Conservation (phyloP, 805 yeast species). For the Candida berthetii region DNA sequence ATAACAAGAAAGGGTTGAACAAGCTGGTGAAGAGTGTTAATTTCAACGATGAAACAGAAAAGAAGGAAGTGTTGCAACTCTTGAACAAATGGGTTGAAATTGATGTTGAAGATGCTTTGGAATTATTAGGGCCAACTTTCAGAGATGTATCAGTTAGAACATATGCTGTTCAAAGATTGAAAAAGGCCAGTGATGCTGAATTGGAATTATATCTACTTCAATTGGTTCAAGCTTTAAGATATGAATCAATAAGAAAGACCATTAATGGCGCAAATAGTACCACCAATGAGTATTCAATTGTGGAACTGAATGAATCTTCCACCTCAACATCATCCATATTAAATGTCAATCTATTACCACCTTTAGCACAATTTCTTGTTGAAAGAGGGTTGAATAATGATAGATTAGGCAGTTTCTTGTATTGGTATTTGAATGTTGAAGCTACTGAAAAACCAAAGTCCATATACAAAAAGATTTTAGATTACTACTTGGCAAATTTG, state of each 20-base stretch:
- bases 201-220: conserved; percentile 79
- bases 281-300: conserved; percentile 31
- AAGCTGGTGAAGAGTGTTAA: conserved; percentile 84
- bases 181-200: conserved; percentile 74
- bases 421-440: conserved; percentile 91
- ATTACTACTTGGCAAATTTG: conserved; percentile 35
- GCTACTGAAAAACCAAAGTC: conserved; percentile 56
- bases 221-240: conserved; percentile 84
- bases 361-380: conserved; percentile 70
- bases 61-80: conserved; percentile 69
- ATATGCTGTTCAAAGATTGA: conserved; percentile 82
- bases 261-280: conserved; percentile 1
- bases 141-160: conserved; percentile 68
- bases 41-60: conserved; percentile 82
- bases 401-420: conserved; percentile 72
- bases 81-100: conserved; percentile 68
- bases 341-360: conserved; percentile 34
- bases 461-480: conserved; percentile 38
- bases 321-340: conserved; percentile 16
- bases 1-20: conserved; percentile 61
- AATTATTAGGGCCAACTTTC: conserved; percentile 74
- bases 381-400: conserved; percentile 61
- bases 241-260: conserved; percentile 37
- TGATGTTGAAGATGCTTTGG: conserved; percentile 81
- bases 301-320: conserved; percentile 22